These are phyloP conservation scores for Lachancea thermotolerans DNA, from an alignment of 805 yeast species.

Conservation along the genomic window DNA sequence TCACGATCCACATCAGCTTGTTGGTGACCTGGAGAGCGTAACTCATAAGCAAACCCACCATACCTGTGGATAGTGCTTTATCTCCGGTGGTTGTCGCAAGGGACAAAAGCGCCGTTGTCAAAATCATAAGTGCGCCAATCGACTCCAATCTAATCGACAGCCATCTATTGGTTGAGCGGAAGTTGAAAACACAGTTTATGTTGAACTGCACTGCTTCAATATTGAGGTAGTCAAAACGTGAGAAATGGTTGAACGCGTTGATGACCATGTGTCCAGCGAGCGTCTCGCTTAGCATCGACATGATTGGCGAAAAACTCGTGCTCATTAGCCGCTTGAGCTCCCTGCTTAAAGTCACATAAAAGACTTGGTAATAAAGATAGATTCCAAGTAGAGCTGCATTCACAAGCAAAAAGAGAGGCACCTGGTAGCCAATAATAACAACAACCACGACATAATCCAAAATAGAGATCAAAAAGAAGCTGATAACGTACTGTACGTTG, in stretches of 20 bases:
- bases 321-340: constrained; percentile 72
- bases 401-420: constrained; percentile 49
- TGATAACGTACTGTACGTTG: constrained; percentile 47
- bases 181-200: constrained; percentile 41
- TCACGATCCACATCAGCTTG: constrained; percentile 48
- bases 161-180: constrained; percentile 60
- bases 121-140: constrained; percentile 50
- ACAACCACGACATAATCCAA: constrained; percentile 45
- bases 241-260: constrained; percentile 64
- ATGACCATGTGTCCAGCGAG: constrained; percentile 72
- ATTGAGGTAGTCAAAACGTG: constrained; percentile 55
- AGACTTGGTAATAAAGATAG: constrained; percentile 64
- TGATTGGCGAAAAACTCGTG: constrained; percentile 66
- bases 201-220: constrained; percentile 43
- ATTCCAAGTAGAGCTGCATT: constrained; percentile 41
- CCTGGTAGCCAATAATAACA: constrained; percentile 42
- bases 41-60: constrained; percentile 59
- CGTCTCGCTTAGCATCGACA: constrained; percentile 77
- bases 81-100: constrained; percentile 34
- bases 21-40: constrained; percentile 53
- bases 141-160: constrained; percentile 53
- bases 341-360: constrained; percentile 63
- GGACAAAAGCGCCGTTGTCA: constrained; percentile 45
- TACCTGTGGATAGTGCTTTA: constrained; percentile 46
- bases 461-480: constrained; percentile 39